Evolutionary conservation across 129 eudicot genomes (phyloP), one percentile per base, ranked within the genome.

Genomic region (Solidago caesia): DNA sequence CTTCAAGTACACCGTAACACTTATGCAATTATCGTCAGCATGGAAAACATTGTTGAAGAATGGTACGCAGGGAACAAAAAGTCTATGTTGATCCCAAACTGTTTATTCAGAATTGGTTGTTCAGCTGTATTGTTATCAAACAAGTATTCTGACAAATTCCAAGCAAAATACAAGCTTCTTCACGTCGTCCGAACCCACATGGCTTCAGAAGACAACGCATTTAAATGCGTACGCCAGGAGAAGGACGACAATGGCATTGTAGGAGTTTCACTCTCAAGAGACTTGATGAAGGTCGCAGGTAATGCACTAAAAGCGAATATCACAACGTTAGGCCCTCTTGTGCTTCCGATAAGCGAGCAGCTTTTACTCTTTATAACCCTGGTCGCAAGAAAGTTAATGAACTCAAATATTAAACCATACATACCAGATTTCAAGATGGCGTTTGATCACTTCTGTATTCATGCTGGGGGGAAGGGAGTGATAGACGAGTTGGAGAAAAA

Each of bases 391-490:
- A 87, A 77, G n/a, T 10, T 82, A 41, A 16, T 61, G 25, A 62
- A 77, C 29, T n/a, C 82, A 5, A 87, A 80, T 41, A 64, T 71
- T 1, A 82, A 79, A 75, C 87, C 85, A 0, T 87, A 76, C 63
- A 87, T 84, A 16, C 92, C 92, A 0, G 87, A 87, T 72, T 84
- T 84, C 67, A 87, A 87, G 73, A 81, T 84, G 2, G 88, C 92
- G 8, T 83, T 86, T 41, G 79, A 83, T 15, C 91, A 83, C 57
- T 86, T 86, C 69, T 86, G 91, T 61, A 80, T 86, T 33, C 90
- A 86, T 46, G 90, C 90, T 2, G 90, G 90, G 15, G 90, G 89
- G 6, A 51, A 85, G 29, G 91, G 84, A 14, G 88, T 86, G 43
- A 86, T 86, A 10, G 91, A 86, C 29, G 88, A 86, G 76, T 78